Evolutionary conservation across 176 grass and related monocot genomes (phyloP), one percentile per base, ranked within the genome.

Genomic region (Cenchrus fungigraminus): DNA sequence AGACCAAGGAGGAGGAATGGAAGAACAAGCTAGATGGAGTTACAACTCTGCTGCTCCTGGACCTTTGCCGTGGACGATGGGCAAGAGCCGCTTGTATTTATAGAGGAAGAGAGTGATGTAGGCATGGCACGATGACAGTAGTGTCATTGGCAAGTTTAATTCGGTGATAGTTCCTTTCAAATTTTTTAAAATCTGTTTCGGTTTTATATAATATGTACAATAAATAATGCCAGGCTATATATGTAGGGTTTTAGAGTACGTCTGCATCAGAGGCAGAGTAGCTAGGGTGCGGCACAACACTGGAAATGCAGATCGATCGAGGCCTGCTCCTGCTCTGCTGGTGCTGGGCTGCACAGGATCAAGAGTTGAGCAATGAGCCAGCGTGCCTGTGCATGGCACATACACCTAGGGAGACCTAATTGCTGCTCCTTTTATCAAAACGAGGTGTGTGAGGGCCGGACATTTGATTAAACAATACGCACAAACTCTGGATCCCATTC

Each of bases 81-180:
- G 11, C 51, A 81, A 65, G 37, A 40, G 70, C 37, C 37, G 37
- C 68, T 40, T 58, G 5, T 77, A 86, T 83, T 86, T 92, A 89
- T 89, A 88, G 78, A 83, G 76, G n/a, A 68, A 58, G 49, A 47
- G 20, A 12, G 31, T 2, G n/a, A 31, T 14, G 10, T 43, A 61
- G n/a, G 55, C 34, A 25, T 44, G 34, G 34, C 55, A 77, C 34
- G n/a, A 13, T 44, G 57, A n/a, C 14, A 37, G 25, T 65, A 32
- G 22, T 63, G 10, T 37, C 62, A 40, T 4, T 40, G 4, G 37
- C 37, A 40, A 40, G 37, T 4, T 4, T 4, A 4, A 4, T 40
- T 40, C 37, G 37, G 37, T 40, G 2, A 40, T 40, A 40, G 37
- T 17, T 45, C 1, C n/a, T 15, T 61, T 62, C 14, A 16, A 5